Evolutionary conservation across 768 basidiomycete genomes (phyloP).

Genomic region (Macrolepiota fuliginosa): DNA sequence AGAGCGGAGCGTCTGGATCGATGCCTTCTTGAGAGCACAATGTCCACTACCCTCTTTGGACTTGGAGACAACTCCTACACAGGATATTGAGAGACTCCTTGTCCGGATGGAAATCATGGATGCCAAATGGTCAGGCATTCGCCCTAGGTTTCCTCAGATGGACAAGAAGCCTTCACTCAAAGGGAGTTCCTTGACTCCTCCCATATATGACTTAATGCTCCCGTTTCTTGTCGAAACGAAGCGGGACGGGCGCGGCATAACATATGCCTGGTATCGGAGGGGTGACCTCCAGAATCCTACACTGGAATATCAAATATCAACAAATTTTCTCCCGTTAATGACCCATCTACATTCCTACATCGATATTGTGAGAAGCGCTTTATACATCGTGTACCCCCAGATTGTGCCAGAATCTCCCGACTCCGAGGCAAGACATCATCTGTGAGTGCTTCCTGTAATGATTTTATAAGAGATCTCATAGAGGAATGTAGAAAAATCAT

Average conservation of each 20-base stretch:
- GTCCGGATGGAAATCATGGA: conserved; percentile 7
- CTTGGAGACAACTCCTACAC: neutral
- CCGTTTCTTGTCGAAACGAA: neutral
- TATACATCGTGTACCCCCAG: neutral
- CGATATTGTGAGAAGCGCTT: neutral
- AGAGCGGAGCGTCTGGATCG: conserved; percentile 6
- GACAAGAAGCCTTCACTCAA: neutral
- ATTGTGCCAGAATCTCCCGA: neutral
- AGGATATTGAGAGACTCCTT: conserved; percentile 2
- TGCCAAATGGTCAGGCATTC: conserved; percentile 3
- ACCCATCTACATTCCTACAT: neutral
- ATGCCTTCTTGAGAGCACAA: neutral
- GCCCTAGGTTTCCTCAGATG: neutral
- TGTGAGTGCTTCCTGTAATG: neutral
- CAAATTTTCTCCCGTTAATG: neutral
- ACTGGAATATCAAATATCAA: neutral
- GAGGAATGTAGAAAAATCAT: neutral
- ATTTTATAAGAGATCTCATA: neutral
- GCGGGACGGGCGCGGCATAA: neutral
- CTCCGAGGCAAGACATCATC: neutral
- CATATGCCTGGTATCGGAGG: neutral
- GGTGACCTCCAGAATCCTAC: neutral
- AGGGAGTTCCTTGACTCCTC: too few species aligned
- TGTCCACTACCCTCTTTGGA: conserved; percentile 1
- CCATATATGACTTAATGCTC: neutral